Base-by-base conservation (phyloP, 257 asterid genomes). In the Eucommia ulmoides region DNA sequence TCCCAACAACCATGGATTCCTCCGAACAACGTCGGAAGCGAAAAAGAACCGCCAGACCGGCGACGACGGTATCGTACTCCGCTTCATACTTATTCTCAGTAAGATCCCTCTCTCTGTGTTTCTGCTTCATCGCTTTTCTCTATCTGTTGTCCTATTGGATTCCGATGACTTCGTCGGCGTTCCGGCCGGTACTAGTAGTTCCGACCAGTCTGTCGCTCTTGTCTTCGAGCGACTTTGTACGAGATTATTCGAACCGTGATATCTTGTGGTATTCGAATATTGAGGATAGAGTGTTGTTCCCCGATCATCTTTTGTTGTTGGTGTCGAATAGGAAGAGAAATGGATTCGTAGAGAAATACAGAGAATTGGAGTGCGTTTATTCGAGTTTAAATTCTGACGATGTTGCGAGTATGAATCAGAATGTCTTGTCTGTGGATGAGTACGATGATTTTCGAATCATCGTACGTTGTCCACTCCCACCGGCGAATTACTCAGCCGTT, bases 1-100 rank as follows among this genome's bases (percentile, higher is more conserved):
- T n/a, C n/a, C n/a, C n/a, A n/a, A n/a, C n/a, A n/a, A 50, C 65
- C 19, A 87, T 89, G 98, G 92, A 72, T 61, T 71, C 77, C 45
- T 69, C 93, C 11, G 93, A 88, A 70, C 84, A 73, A 59, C 75
- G 87, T 33, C 83, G 96, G 60, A 86, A 81, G 78, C 69, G 92
- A 58, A 91, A 83, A 69, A 77, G 93, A n/a, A 20, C 70, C 10
- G 56, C 68, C 51, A 56, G 85, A 58, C 76, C 64, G 46, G 49
- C 86, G 1, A 59, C 70, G 12, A 56, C 23, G 7, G 8, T 29
- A 5, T 29, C 12, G 12, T 5, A 5, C 15, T 20, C 71, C 26
- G 56, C 60, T 22, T 59, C 45, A n/a, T 58, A 59, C 45, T 52
- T 82, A 11, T 62, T 76, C 10, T 74, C 92, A 19, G 71, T 85